phyloP scores from a whole-genome alignment of 176 grass and related monocot species.

The Aegilops speltoides region DNA sequence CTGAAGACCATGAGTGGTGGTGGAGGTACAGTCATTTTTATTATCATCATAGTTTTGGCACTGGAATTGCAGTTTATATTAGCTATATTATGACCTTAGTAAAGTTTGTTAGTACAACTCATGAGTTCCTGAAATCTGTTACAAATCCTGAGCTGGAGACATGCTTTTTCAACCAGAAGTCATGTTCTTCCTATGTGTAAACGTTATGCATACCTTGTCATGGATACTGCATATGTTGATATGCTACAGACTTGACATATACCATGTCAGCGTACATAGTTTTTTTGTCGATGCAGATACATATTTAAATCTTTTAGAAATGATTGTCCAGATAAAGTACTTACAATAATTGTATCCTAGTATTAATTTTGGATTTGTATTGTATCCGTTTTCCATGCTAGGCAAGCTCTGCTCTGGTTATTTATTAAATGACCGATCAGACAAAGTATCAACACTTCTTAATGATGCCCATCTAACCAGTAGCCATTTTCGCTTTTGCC shows the following conservation, averaged over 20 bases:
- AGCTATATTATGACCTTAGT: background rate
- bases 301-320: background rate
- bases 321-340: background rate
- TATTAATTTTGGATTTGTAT: background rate
- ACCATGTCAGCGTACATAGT: background rate
- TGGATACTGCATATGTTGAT: background rate
- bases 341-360: background rate
- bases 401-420: background rate
- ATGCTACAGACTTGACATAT: background rate
- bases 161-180: background rate
- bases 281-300: background rate
- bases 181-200: background rate
- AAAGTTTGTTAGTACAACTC: background rate
- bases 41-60: background rate
- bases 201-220: background rate
- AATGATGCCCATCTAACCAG: background rate
- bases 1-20: slow-evolving; percentile 99
- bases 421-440: background rate
- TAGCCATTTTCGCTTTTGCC: background rate
- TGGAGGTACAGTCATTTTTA: slow-evolving; percentile 71
- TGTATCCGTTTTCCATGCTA: background rate
- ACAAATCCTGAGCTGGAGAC: background rate
- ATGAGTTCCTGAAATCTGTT: background rate
- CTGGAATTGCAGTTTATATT: background rate
- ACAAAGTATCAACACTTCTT: background rate